Percentiles rank a stretch among this genome's conserved stretches.
phyloP scores from a whole-genome alignment of 257 asterid species.

The Echites panduratus region DNA sequence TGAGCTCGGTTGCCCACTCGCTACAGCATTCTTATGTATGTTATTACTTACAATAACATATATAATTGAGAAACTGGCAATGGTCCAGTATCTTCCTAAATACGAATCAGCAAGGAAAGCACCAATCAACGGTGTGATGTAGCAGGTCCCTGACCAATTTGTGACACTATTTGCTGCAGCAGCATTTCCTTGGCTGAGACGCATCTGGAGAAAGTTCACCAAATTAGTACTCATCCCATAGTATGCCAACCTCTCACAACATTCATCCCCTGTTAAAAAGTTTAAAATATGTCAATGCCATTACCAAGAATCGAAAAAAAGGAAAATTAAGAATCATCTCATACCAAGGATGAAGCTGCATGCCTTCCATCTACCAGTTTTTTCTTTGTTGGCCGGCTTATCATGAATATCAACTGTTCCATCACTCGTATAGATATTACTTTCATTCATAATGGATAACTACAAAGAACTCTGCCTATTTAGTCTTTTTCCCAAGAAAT shows the following conservation, averaged over 20 bases:
- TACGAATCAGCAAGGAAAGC: constrained; percentile 78
- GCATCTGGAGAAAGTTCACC: constrained; percentile 53
- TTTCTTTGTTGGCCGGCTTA: constrained; percentile 49
- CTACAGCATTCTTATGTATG: too few relatives aligned
- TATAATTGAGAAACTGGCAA: constrained; percentile 51
- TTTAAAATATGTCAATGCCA: background rate
- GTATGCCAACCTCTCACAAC: constrained; percentile 80
- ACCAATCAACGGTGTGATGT: constrained; percentile 66
- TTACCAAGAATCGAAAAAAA: background rate
- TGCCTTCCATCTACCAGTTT: constrained; percentile 79
- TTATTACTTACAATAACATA: constrained; percentile 50
- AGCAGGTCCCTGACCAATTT: constrained; percentile 80
- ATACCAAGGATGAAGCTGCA: constrained; percentile 68
- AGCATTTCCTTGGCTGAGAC: constrained; percentile 37
- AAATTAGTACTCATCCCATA: constrained; percentile 86
- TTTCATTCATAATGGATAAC: constrained; percentile 24
- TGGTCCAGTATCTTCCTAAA: constrained; percentile 68
- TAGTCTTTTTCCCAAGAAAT: background rate
- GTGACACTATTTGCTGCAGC: constrained; percentile 57
- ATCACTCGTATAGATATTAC: constrained; percentile 42
- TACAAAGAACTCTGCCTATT: background rate
- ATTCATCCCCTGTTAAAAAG: constrained; percentile 49
- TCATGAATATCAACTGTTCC: constrained; percentile 54
- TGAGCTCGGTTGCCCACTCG: too few relatives aligned
- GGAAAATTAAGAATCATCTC: background rate